These are phyloP conservation scores for Viridothelium virens DNA, from an alignment of 495 filamentous ascomycete species.

Conservation along the genomic window DNA sequence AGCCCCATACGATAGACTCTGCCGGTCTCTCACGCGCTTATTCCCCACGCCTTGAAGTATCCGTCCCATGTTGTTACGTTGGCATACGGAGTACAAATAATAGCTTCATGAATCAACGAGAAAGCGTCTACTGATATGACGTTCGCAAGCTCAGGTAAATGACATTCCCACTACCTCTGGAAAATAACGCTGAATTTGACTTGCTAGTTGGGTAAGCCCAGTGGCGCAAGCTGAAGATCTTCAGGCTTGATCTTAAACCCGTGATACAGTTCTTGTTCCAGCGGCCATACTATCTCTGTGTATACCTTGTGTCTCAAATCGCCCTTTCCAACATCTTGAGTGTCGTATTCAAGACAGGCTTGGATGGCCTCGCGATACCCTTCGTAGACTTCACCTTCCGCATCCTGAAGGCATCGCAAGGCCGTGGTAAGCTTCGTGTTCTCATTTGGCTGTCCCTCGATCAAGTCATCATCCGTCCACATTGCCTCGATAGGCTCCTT, in stretches of 20 bases:
- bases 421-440: slow-evolving; percentile 17
- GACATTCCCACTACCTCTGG: not conserved
- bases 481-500: slow-evolving; percentile 11
- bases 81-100: too few relatives aligned
- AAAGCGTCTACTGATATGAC: too few relatives aligned
- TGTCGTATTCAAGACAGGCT: not conserved
- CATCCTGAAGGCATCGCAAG: not conserved
- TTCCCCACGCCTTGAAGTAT: too few relatives aligned
- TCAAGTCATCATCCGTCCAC: slow-evolving; percentile 11
- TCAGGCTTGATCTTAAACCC: not conserved
- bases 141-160: not conserved
- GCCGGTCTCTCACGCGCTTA: too few relatives aligned
- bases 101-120: too few relatives aligned
- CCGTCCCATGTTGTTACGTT: too few relatives aligned
- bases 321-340: not conserved
- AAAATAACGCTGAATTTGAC: not conserved
- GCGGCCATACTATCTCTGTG: not conserved
- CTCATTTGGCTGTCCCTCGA: slow-evolving; percentile 9
- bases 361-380: not conserved
- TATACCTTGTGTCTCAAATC: not conserved
- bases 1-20: too few relatives aligned
- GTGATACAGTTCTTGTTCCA: not conserved
- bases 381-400: slow-evolving; percentile 10
- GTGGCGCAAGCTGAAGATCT: not conserved
- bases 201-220: not conserved